Evolutionary conservation across 768 basidiomycete species (phyloP), one percentile per base, ranked within the genome.

Genomic region (Tylopilus balloui): DNA sequence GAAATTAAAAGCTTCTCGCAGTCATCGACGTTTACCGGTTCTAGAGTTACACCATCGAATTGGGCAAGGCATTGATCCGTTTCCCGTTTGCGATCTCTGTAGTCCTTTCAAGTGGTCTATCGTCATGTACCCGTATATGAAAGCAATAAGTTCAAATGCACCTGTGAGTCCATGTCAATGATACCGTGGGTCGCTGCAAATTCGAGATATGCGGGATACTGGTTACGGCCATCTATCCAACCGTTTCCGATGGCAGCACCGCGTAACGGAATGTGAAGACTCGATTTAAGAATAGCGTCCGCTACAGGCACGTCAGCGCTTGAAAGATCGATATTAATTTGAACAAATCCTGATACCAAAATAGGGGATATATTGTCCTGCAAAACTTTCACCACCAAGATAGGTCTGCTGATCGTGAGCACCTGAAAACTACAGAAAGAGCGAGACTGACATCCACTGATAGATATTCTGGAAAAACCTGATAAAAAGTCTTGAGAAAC

Each of bases 361-460:
- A 67, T 91, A 95, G 4, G 96, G 96, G 59, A 99, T 95, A 73
- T 88, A 98, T 71, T 98, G 94, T 20, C 96, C 96, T 23, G 94
- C 96, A 66, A 83, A 99, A 52, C 91, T 93, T 74, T 99, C 96
- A 51, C 96, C 96, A 0, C 88, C 89, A 4, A 99, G 70, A 68
- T 94, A 99, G 6, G 94, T 96, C 94, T 98, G 63, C 8, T 20
- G n/a, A 13, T 31, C 14, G 23, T 65, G 43, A 65, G 49, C 21
- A 34, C 12, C 24, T 34, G 31, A 29, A 45, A 41, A 12, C 6
- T 4, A 24, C 23, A n/a, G 6, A 20, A 41, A 21, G 10, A 28
- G 19, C 46, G 40, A 36, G 21, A 77, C 92, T 57, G 60, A 95
- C 92, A 69, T 97, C 94, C 61, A 89, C 78, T 34, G 71, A 69